These are phyloP conservation scores for Helicocarpus griseus DNA, from an alignment of 2,329 filamentous ascomycete genomes.

Conservation along the genomic window DNA sequence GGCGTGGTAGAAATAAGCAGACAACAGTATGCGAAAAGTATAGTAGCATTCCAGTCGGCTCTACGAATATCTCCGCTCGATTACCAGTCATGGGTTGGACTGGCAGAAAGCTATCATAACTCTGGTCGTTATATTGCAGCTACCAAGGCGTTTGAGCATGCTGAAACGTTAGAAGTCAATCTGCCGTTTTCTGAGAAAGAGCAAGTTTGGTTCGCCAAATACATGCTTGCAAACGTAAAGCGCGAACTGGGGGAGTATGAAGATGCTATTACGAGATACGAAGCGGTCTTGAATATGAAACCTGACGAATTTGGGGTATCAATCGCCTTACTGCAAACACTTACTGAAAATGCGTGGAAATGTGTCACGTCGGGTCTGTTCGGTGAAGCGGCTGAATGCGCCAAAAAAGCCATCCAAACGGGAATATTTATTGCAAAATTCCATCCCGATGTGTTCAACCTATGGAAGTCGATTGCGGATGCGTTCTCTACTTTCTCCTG, in stretches of 20 bases:
- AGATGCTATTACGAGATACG: constrained; percentile 68
- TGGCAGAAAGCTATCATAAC: constrained; percentile 95
- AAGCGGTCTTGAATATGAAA: constrained; percentile 57
- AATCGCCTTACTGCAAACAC: constrained; percentile 77
- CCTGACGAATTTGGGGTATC: constrained; percentile 75
- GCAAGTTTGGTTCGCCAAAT: constrained; percentile 89
- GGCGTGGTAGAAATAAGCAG: constrained; percentile 93
- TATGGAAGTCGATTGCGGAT: constrained; percentile 90
- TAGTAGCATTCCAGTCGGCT: constrained; percentile 85
- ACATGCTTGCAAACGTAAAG: constrained; percentile 93
- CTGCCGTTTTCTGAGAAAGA: constrained; percentile 45
- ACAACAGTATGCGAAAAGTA: constrained; percentile 78
- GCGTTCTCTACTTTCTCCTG: constrained; percentile 75
- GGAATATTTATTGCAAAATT: constrained; percentile 52
- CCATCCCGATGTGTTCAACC: constrained; percentile 69
- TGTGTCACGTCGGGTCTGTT: constrained; percentile 76
- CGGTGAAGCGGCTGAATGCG: constrained; percentile 67
- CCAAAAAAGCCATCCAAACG: constrained; percentile 57
- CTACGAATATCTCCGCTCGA: constrained; percentile 73
- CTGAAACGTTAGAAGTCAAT: constrained; percentile 61
- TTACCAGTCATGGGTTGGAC: constrained; percentile 91
- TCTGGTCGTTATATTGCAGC: constrained; percentile 92
- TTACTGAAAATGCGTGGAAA: constrained; percentile 70
- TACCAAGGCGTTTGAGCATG: constrained; percentile 79
- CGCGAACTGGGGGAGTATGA: constrained; percentile 86